Percentiles rank a stretch among this genome's conserved stretches.
phyloP scores from a whole-genome alignment of 192 early-diverging fungal genomes.

The Coemansia sp. region DNA sequence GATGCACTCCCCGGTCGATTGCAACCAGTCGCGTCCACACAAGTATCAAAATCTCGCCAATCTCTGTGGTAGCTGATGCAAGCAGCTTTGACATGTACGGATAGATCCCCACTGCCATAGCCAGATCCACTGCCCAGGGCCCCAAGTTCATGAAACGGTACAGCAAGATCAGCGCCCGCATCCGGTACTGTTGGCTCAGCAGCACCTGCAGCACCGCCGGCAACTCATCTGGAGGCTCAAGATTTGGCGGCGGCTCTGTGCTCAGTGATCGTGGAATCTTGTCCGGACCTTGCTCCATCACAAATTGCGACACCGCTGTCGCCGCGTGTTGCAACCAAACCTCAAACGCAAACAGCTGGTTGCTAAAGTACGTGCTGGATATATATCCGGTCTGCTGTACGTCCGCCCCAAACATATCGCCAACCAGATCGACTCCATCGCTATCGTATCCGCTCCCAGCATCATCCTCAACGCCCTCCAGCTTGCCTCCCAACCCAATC shows the following conservation, averaged over 20 bases:
- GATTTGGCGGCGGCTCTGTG: conserved; percentile 40
- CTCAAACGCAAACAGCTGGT: conserved; percentile 96
- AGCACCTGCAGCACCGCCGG: conserved; percentile 96
- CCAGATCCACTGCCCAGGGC: conserved; percentile 91
- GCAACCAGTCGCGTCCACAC: conserved; percentile 97
- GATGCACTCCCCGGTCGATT: conserved; percentile 85
- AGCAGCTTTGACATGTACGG: conserved; percentile 96
- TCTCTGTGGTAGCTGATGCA: conserved; percentile 86
- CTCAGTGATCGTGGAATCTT: conserved; percentile 49
- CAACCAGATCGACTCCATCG: conserved; percentile 16
- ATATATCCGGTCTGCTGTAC: conserved; percentile 27
- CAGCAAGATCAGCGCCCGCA: conserved; percentile 87
- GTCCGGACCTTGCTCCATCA: conserved; percentile 34
- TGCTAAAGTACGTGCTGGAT: conserved; percentile 87
- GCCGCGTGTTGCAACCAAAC: conserved; percentile 83
- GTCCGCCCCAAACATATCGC: conserved; percentile 10
- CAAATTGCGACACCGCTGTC: conserved; percentile 72
- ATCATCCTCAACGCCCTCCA: conserved; percentile 24
- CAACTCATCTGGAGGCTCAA: conserved; percentile 80
- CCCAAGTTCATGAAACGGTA: conserved; percentile 90
- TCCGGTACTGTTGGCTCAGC: conserved; percentile 89
- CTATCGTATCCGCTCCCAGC: conserved; percentile 32
- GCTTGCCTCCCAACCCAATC: conserved; percentile 16
- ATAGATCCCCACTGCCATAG: conserved; percentile 92
- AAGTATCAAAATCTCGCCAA: conserved; percentile 92